A percentile compares a stretch with the other conserved stretches of the same genome.
Evolutionary conservation across 352 stramenopile species (phyloP).

Genomic region (Phytophthora europaea): DNA sequence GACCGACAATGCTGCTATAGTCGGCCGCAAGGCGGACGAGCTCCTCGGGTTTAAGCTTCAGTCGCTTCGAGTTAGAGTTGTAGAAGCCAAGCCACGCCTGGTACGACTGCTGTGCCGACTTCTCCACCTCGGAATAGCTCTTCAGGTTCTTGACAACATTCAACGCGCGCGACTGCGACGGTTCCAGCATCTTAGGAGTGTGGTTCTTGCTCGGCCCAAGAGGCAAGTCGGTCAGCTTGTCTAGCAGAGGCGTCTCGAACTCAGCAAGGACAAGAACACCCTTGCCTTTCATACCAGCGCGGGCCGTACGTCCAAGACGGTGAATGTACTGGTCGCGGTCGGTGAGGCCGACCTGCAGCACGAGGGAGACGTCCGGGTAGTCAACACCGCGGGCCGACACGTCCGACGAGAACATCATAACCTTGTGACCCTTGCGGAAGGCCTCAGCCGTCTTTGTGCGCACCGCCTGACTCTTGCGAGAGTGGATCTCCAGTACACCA

Average conservation of each 20-base stretch:
- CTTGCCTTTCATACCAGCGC: conserved; percentile 88
- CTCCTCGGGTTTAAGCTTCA: conserved; percentile 51
- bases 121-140: conserved; percentile 65
- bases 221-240: conserved; percentile 77
- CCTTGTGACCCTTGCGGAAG: conserved; percentile 90
- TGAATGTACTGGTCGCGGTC: conserved; percentile 97
- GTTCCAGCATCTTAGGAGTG: conserved; percentile 22
- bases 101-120: conserved; percentile 91
- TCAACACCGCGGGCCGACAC: conserved; percentile 96
- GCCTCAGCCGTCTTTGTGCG: conserved; percentile 89
- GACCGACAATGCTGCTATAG: conserved; percentile 64
- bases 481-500: conserved; percentile 96
- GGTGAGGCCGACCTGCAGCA: conserved; percentile 88
- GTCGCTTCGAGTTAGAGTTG: conserved; percentile 77
- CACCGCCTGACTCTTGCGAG: conserved; percentile 93
- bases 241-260: conserved; percentile 85
- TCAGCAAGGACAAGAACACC: conserved; percentile 86
- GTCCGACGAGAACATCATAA: conserved; percentile 96
- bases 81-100: conserved; percentile 97
- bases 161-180: conserved; percentile 31
- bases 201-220: conserved; percentile 45
- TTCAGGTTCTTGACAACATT: conserved; percentile 56
- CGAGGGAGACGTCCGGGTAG: conserved; percentile 94
- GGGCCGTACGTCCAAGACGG: conserved; percentile 94
- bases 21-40: conserved; percentile 86